Conservation (phyloP, 768 basidiomycete species). For the Auricularia cornea region DNA sequence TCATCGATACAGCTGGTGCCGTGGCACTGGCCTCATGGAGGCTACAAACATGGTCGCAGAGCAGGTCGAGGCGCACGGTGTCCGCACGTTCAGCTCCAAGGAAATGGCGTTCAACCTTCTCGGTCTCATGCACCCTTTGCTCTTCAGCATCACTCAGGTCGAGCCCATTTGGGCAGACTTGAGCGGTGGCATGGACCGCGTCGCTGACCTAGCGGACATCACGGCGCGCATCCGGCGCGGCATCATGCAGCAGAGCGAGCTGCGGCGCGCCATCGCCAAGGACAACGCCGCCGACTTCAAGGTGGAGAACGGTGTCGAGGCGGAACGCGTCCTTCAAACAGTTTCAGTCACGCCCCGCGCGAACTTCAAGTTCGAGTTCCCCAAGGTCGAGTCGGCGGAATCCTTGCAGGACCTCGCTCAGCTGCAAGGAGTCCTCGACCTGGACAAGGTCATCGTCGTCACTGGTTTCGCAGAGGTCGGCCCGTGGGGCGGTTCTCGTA, state of each 20-base stretch:
- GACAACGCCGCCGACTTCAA: conserved; percentile 98
- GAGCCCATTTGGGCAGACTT: conserved; percentile 99
- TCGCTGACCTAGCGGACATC: conserved; percentile 90
- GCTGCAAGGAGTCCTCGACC: conserved; percentile 81
- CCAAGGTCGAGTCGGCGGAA: conserved; percentile 64
- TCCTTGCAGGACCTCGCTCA: conserved; percentile 64
- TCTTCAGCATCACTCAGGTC: conserved; percentile 99
- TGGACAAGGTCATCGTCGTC: conserved; percentile 92
- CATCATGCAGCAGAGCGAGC: conserved; percentile 79
- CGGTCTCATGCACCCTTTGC: conserved; percentile 96
- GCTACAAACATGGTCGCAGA: conserved; percentile 92
- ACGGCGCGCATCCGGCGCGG: conserved; percentile 76
- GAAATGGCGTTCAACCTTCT: conserved; percentile 99
- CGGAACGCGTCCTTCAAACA: conserved; percentile 86
- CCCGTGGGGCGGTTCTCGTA: conserved; percentile 96
- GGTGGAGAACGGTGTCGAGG: conserved; percentile 78
- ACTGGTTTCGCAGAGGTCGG: conserved; percentile 97
- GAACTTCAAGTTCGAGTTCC: conserved; percentile 97
- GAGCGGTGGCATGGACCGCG: conserved; percentile 96
- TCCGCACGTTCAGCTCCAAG: conserved; percentile 97
- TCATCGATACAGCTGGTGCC: conserved; percentile 69
- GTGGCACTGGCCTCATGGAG: conserved; percentile 95
- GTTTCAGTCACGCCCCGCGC: conserved; percentile 92
- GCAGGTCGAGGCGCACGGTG: conserved; percentile 85
- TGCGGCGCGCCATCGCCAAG: conserved; percentile 85